Base-by-base conservation (phyloP, 331 rosid species). In the Quercus tomentella region DNA sequence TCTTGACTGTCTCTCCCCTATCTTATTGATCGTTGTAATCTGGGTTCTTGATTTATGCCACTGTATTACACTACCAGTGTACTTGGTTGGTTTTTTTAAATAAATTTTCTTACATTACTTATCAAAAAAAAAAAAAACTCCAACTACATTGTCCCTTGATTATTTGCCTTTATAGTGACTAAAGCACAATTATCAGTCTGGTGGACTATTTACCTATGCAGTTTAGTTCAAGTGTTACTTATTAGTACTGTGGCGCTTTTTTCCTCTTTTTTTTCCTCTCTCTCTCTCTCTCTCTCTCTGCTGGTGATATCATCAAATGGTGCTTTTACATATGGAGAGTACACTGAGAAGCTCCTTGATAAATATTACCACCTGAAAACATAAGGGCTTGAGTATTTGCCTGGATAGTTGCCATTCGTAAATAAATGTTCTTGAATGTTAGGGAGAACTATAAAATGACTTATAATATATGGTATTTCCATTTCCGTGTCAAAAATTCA, bases 341-440 rank as follows among this genome's bases (percentile, higher is more conserved):
- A 89, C 52, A 77, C 87, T 3, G 90, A 82, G 75, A 86, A 77
- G 85, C 88, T 84, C 10, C 89, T 84, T 20, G 90, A 89, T 86
- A 87, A 86, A 67, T 89, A 89, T 62, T 86, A 89, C 70, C 83
- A 84, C 58, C 70, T 56, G 67, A 86, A 84, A 56, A 9, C 76
- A 35, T 89, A 72, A 73, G 55, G 23, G 17, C 58, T 1, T 52
- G 65, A 43, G 17, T 15, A 43, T 60, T 49, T 56, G 1, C 3
- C 33, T 15, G 28, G 11, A 62, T 28, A n/a, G 2, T 1, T 16
- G 37, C n/a, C 10, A 30, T 65, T 31, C 0, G 9, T 31, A 30
- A 67, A 67, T 35, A 35, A 67, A 67, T 35, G 54, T n/a, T 33
- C 28, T 49, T 41, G 9, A 7, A n/a, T 67, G 26, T n/a, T 18